Conservation (phyloP, 2,329 filamentous ascomycete species). For the Fusarium sp. region DNA sequence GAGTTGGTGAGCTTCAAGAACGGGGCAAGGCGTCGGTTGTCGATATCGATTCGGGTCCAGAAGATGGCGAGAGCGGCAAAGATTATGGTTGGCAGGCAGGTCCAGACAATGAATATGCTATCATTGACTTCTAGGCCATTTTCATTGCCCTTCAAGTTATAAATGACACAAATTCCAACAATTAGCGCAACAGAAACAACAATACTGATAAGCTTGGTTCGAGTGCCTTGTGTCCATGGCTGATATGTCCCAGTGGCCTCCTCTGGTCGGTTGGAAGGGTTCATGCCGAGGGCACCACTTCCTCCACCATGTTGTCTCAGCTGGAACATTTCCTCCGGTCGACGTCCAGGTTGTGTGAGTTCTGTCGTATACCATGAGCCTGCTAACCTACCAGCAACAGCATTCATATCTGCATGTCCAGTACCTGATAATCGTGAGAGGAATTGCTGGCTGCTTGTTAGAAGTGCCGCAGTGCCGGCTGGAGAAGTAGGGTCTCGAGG, state of each 20-base stretch:
- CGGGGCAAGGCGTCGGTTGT: conserved; percentile 43
- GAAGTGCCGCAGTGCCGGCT: conserved; percentile 43
- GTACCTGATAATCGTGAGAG: conserved; percentile 40
- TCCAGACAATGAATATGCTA: conserved; percentile 42
- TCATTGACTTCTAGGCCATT: conserved; percentile 38
- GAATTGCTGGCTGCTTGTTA: conserved; percentile 43
- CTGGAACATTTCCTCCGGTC: conserved; percentile 43
- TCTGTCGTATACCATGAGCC: conserved; percentile 48
- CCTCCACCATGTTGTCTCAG: conserved; percentile 42
- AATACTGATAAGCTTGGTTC: conserved; percentile 29
- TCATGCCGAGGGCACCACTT: conserved; percentile 21
- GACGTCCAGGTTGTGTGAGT: conserved; percentile 37
- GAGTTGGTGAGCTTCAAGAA: conserved; percentile 41
- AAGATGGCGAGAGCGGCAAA: conserved; percentile 38
- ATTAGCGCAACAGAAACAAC: conserved; percentile 31
- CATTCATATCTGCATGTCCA: conserved; percentile 40
- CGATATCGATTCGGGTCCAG: conserved; percentile 44
- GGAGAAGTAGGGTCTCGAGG: conserved; percentile 47
- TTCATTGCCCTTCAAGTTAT: conserved; percentile 31
- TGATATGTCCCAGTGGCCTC: conserved; percentile 37
- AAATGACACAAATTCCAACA: conserved; percentile 38
- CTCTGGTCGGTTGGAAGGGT: conserved; percentile 13
- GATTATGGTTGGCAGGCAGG: conserved; percentile 43
- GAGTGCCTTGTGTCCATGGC: conserved; percentile 42
- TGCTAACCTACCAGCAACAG: conserved; percentile 38